Conservation (phyloP, 208 protist genomes). For the Acanthamoeba culbertsoni region DNA sequence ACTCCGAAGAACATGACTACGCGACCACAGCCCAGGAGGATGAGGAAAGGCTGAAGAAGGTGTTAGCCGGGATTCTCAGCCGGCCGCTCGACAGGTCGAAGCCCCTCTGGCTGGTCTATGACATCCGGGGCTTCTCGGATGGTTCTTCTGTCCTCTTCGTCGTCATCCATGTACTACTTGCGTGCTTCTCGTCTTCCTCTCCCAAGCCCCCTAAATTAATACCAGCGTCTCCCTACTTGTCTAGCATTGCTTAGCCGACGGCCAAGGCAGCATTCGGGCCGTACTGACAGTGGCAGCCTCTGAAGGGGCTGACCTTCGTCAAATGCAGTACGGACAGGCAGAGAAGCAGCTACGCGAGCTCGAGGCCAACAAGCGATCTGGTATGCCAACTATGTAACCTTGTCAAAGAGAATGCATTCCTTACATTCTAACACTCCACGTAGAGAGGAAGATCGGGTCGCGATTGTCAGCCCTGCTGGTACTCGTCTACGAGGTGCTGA, state of each 20-base stretch:
- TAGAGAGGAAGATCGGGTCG: too few relatives aligned
- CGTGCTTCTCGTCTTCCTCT: not conserved
- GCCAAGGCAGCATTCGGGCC: not conserved
- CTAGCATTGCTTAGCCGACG: not conserved
- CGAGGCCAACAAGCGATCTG: not conserved
- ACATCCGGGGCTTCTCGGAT: not conserved
- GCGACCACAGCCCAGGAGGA: not conserved
- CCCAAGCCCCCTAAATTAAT: too few relatives aligned
- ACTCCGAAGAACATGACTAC: not conserved
- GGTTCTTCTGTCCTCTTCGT: not conserved
- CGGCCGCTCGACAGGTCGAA: not conserved
- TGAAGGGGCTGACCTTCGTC: not conserved
- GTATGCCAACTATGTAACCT: too few relatives aligned
- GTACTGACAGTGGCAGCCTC: not conserved
- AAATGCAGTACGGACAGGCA: not conserved
- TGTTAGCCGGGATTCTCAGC: not conserved
- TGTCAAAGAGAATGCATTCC: too few relatives aligned
- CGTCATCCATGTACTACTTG: not conserved
- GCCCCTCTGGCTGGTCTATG: slow-evolving; percentile 4
- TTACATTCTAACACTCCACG: too few relatives aligned
- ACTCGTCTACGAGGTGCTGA: not conserved
- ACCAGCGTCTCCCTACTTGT: too few relatives aligned
- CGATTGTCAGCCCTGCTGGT: too few relatives aligned
- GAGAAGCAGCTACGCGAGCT: slow-evolving; percentile 6
- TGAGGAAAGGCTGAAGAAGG: not conserved